Evolutionary conservation across 495 filamentous ascomycete genomes (phyloP).

Genomic region (Daldinia bambusicola): DNA sequence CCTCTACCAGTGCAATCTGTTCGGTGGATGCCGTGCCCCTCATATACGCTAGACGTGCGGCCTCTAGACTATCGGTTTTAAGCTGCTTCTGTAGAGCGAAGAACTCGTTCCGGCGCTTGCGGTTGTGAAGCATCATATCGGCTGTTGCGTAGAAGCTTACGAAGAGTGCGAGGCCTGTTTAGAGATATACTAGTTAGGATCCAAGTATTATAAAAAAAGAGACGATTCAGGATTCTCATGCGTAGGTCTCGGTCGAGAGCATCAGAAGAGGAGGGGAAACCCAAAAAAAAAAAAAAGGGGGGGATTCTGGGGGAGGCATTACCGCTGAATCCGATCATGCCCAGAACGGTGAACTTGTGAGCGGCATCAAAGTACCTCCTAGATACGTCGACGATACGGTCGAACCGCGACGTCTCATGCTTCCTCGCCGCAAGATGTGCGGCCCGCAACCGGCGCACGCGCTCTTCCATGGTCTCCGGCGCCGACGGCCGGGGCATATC

Average conservation of each 20-base stretch:
- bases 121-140: constrained; percentile 91
- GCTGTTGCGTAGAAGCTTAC: constrained; percentile 82
- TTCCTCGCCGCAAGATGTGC: constrained; percentile 76
- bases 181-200: constrained; percentile 5
- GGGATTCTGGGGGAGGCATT: constrained; percentile 43
- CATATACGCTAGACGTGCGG: constrained; percentile 69
- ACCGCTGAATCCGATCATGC: constrained; percentile 84
- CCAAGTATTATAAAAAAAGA: neutral
- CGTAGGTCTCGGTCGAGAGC: no score
- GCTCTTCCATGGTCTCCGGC: constrained; percentile 86
- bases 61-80: constrained; percentile 61
- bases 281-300: neutral
- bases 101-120: constrained; percentile 71
- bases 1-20: constrained; percentile 61
- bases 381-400: constrained; percentile 73
- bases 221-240: no score
- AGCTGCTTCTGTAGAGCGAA: constrained; percentile 69
- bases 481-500: constrained; percentile 52
- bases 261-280: neutral
- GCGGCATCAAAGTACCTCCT: constrained; percentile 82
- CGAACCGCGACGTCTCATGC: constrained; percentile 72
- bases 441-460: constrained; percentile 85
- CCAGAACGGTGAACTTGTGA: constrained; percentile 78
- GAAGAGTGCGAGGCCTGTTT: constrained; percentile 72
- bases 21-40: constrained; percentile 70